Conservation (phyloP, 306 rosid genomes). For the Prunus davidiana region DNA sequence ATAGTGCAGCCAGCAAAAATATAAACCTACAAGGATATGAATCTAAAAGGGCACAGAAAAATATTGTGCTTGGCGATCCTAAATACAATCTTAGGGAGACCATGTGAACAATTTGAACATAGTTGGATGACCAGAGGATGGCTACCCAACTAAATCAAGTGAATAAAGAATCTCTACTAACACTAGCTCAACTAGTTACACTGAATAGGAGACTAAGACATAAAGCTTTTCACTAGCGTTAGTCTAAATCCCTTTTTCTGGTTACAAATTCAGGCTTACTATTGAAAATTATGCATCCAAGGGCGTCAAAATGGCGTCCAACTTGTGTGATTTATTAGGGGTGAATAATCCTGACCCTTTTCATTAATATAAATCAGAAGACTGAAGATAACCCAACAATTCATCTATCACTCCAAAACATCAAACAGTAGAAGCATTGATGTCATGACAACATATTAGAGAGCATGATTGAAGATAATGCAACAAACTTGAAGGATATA, state of each 20-base stretch:
- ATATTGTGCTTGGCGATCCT: not conserved
- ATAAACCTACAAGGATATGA: not conserved
- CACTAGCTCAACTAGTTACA: not conserved
- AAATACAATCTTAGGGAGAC: not conserved
- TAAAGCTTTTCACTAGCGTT: not conserved
- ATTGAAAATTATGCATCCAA: not conserved
- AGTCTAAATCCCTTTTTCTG: not conserved
- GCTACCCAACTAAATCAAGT: not conserved
- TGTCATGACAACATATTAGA: not conserved
- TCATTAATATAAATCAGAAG: not conserved
- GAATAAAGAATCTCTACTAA: not conserved
- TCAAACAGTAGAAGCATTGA: not conserved
- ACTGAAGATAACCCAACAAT: not conserved
- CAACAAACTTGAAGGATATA: not conserved
- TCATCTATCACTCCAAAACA: not conserved
- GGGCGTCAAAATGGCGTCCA: not conserved
- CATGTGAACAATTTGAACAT: too few species aligned
- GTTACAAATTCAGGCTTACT: not conserved
- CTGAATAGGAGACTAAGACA: not conserved
- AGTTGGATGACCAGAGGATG: not conserved
- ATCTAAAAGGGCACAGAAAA: not conserved
- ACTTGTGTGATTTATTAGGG: not conserved
- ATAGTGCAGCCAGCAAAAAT: conserved; percentile 40
- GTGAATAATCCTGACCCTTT: not conserved
- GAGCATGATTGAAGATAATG: not conserved